Conservation (phyloP, 495 filamentous ascomycete genomes). For the Lichenothelia convexa region DNA sequence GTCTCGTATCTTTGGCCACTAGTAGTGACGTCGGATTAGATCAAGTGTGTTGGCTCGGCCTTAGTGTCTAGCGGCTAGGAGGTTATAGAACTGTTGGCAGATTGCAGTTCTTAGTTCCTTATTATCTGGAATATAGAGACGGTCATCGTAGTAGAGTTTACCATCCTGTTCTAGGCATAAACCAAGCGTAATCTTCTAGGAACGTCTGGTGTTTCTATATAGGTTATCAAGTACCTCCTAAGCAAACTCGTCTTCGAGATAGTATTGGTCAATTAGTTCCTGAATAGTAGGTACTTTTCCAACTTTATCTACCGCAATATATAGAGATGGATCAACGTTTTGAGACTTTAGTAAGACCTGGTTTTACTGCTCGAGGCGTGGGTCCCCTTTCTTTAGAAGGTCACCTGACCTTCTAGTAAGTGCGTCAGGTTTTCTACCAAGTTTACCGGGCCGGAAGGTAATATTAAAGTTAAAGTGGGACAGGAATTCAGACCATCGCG, state of each 20-base stretch:
- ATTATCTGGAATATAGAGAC: not conserved
- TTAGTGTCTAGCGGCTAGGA: not conserved
- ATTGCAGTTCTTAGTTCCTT: not conserved
- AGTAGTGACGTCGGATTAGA: not conserved
- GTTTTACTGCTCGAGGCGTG: not conserved
- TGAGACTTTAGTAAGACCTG: not conserved
- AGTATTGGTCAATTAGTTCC: not conserved
- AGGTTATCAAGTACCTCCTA: not conserved
- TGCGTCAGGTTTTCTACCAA: constrained; percentile 8
- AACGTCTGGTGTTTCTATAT: not conserved
- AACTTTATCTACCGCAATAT: not conserved
- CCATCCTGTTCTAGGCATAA: not conserved
- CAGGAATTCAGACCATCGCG: constrained; percentile 10
- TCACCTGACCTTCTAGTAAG: constrained; percentile 7
- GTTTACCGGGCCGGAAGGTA: constrained; percentile 9
- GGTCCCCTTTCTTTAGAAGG: not conserved
- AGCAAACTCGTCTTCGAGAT: not conserved
- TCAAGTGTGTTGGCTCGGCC: not conserved
- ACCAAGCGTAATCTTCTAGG: not conserved
- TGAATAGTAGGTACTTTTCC: not conserved
- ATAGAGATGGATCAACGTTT: not conserved
- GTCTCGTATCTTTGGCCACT: not conserved
- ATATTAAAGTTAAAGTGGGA: constrained; percentile 11
- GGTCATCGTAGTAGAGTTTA: not conserved
- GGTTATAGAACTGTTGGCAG: not conserved